Conservation (phyloP, 805 yeast species). For the Debaryomyces hansenii region DNA sequence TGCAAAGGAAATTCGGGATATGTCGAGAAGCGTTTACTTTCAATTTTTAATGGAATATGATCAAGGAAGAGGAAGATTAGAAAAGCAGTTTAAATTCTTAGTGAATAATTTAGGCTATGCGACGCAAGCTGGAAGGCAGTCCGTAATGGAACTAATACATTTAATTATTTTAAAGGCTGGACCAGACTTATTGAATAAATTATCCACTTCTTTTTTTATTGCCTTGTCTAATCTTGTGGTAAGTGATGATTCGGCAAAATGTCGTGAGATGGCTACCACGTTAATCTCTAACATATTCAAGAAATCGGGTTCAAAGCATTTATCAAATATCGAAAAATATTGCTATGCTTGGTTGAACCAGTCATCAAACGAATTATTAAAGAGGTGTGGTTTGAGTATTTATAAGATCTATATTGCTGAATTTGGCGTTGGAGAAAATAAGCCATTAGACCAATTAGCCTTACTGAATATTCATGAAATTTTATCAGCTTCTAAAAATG, state of each 20-base stretch:
- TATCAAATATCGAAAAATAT: slow-evolving; percentile 41
- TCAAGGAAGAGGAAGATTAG: slow-evolving; percentile 83
- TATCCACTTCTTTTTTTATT: slow-evolving; percentile 78
- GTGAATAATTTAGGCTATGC: slow-evolving; percentile 82
- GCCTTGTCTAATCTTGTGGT: slow-evolving; percentile 75
- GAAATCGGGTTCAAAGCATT: slow-evolving; percentile 40
- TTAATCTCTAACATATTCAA: slow-evolving; percentile 56
- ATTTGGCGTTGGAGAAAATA: slow-evolving; percentile 41
- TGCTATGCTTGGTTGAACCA: slow-evolving; percentile 64
- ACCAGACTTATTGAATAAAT: slow-evolving; percentile 53
- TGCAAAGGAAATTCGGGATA: slow-evolving; percentile 75
- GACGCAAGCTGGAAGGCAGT: slow-evolving; percentile 80
- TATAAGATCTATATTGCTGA: slow-evolving; percentile 61
- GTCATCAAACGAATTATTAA: slow-evolving; percentile 48
- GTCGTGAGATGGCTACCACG: slow-evolving; percentile 80
- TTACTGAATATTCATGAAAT: slow-evolving; percentile 22
- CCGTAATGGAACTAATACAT: slow-evolving; percentile 85
- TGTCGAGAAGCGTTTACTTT: slow-evolving; percentile 78
- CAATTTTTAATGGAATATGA: slow-evolving; percentile 92
- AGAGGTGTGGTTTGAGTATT: slow-evolving; percentile 73
- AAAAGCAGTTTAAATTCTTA: slow-evolving; percentile 77
- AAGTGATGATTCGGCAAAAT: slow-evolving; percentile 73
- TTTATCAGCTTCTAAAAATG: slow-evolving; percentile 28
- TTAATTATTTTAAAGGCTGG: slow-evolving; percentile 67
- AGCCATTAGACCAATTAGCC: slow-evolving; percentile 41